Evolutionary conservation across 116 monocot genomes (phyloP), one percentile per base, ranked within the genome.

Genomic region (Thalassia testudinum): DNA sequence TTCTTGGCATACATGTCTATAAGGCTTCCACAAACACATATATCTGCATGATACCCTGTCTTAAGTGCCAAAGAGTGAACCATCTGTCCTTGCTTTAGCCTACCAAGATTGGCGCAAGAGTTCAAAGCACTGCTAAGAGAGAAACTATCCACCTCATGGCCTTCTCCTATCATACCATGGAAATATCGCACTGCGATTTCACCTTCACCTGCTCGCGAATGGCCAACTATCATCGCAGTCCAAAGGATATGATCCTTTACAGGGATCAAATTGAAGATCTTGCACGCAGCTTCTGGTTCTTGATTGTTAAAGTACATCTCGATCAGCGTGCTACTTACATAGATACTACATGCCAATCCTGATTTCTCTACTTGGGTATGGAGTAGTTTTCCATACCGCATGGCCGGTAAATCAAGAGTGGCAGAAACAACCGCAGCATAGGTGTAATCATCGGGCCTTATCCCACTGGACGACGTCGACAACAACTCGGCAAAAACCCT

Each of bases 1-100:
- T 75, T 83, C 65, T 92, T 92, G 14, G 83, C 80, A 68, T 92
- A 92, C 86, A 92, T 83, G 60, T 86, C 82, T 44, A 92, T 60
- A 40, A 92, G 60, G 61, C 86, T 80, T 25, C 86, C 80, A 45
- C 66, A 62, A 2, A 86, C 82, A 42, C 73, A 78, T 15, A 74
- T 63, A 40, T 87, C 77, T 26, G 42, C 50, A 75, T 68, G 80
- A 64, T 75, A 71, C 15, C 92, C 92, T 17, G 64, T 52, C 71
- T 83, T 86, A 15, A 87, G 17, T 21, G 70, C 83, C 40, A 63
- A 50, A 15, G 77, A 67, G 61, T 86, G 87, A 25, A 83, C 52
- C 55, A 55, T 71, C 56, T 87, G 83, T 15, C 92, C 92, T 69
- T 72, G 83, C 42, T 61, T 83, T 53, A 83, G 49, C 38, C 68